Percentiles rank a stretch among this genome's conserved stretches.
These are phyloP conservation scores for Babesia ovata DNA, from an alignment of 169 alveolate genomes.

Conservation along the genomic window DNA sequence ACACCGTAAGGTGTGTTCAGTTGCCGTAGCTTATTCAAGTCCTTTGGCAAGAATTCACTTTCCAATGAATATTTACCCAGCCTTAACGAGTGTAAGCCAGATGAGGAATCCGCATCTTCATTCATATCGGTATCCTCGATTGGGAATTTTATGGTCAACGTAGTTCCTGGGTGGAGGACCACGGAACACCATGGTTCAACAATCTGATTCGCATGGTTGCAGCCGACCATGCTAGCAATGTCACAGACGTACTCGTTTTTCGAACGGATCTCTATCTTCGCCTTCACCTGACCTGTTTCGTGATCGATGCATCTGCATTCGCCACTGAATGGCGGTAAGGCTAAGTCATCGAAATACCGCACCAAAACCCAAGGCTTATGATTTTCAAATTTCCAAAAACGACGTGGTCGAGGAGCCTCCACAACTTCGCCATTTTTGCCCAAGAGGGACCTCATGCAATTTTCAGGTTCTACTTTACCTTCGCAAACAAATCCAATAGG, in stretches of 20 bases:
- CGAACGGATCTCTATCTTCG: constrained; percentile 6
- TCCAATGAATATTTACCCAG: neutral
- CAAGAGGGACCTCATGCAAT: neutral
- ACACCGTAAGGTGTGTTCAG: neutral
- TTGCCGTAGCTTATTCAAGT: neutral
- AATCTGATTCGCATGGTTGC: neutral
- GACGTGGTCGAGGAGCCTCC: neutral
- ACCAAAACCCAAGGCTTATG: no score
- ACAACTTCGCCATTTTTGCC: neutral
- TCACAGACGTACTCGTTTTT: constrained; percentile 8
- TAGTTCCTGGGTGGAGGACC: constrained; percentile 8
- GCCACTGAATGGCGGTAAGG: neutral
- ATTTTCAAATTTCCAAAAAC: no score
- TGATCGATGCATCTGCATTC: constrained; percentile 15
- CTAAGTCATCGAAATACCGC: neutral
- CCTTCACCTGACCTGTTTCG: neutral
- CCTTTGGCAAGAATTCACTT: neutral
- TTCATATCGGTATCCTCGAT: neutral
- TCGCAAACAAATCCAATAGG: constrained; percentile 27
- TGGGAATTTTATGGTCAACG: constrained; percentile 13
- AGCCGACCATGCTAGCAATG: neutral
- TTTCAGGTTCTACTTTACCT: constrained; percentile 1
- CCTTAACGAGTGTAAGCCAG: neutral
- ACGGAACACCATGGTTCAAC: constrained; percentile 2
- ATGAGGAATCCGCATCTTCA: no score